Percentiles rank a stretch among this genome's conserved stretches.
These are phyloP conservation scores for Neckera pumila DNA, from an alignment of 225 moss, liverwort and hornwort species.

Conservation along the genomic window DNA sequence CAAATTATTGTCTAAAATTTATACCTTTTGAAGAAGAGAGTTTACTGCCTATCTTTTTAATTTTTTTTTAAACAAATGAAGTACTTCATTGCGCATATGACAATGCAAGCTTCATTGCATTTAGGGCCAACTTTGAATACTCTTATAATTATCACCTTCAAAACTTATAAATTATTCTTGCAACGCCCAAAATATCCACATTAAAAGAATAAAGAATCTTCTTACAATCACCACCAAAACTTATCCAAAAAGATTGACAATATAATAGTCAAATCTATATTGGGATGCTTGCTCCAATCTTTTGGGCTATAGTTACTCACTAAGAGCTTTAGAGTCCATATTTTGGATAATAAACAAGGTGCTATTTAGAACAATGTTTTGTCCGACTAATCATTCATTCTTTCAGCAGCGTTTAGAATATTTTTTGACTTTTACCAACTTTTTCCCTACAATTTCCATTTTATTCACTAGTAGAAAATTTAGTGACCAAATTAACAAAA, in stretches of 20 bases:
- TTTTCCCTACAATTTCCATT: neutral
- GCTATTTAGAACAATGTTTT: neutral
- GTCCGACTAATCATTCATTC: neutral
- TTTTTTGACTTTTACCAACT: neutral
- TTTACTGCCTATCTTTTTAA: too few species aligned
- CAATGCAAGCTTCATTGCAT: neutral
- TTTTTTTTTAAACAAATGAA: neutral
- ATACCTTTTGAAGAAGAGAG: too few species aligned
- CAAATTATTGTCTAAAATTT: too few species aligned
- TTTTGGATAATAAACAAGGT: neutral
- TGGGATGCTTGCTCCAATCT: accelerated
- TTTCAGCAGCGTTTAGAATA: accelerated
- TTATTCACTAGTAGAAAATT: too few species aligned
- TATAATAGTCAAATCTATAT: neutral
- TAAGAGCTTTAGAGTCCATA: neutral
- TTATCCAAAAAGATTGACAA: neutral
- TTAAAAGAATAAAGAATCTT: neutral
- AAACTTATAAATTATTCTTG: neutral
- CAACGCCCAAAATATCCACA: neutral
- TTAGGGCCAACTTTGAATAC: neutral
- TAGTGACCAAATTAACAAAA: too few species aligned
- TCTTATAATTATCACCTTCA: neutral
- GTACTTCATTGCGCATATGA: accelerated
- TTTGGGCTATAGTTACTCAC: accelerated
- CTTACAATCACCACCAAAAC: neutral